Percentiles rank a stretch among this genome's conserved stretches.
Conservation (phyloP, 2,329 filamentous ascomycete genomes). For the Trichoderma endophyticum region DNA sequence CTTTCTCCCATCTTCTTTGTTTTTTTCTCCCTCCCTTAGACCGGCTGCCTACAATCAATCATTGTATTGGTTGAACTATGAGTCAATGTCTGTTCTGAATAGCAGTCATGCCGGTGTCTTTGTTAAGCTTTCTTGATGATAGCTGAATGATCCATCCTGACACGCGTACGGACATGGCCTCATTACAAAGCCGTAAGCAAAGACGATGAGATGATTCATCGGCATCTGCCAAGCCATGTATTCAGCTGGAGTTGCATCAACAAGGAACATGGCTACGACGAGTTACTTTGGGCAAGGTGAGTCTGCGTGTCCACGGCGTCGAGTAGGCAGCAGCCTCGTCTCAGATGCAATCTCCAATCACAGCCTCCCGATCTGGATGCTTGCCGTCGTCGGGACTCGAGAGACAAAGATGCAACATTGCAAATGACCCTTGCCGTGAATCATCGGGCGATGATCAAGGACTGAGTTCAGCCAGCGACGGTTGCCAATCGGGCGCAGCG, state of each 20-base stretch:
- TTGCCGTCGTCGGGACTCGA: neutral
- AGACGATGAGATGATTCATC: neutral
- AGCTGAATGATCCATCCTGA: neutral
- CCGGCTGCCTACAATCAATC: neutral
- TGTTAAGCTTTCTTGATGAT: neutral
- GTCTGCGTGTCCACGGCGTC: neutral
- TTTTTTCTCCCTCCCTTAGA: neutral
- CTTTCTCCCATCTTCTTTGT: neutral
- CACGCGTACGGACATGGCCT: neutral
- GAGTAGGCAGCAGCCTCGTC: conserved; percentile 8
- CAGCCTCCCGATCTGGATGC: neutral
- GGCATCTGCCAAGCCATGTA: neutral
- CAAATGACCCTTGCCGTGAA: neutral
- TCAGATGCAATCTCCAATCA: neutral
- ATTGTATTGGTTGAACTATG: neutral
- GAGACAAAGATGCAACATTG: neutral
- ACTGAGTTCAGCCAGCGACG: conserved; percentile 3
- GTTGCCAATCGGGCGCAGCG: conserved; percentile 3
- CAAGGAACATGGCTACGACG: neutral
- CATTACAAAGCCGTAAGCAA: conserved; percentile 11
- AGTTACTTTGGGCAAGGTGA: neutral
- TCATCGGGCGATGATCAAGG: neutral
- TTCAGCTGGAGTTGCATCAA: conserved; percentile 1
- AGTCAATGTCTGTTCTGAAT: neutral
- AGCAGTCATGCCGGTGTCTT: neutral